phyloP scores from a whole-genome alignment of 352 stramenopile genomes.

The Aphanomyces astaci region DNA sequence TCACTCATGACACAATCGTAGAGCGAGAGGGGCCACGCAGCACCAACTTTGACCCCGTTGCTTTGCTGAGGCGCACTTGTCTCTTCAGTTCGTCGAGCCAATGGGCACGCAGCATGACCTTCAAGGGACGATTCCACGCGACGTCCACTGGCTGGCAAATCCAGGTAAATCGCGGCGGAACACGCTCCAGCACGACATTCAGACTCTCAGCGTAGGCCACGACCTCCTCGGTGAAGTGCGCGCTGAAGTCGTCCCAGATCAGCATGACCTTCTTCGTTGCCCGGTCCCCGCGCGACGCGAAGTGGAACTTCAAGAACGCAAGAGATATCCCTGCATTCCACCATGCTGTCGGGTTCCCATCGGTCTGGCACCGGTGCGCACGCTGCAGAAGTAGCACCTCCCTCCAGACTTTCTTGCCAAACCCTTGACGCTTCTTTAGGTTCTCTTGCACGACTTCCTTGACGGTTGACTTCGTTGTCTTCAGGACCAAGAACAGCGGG shows the following conservation, averaged over 20 bases:
- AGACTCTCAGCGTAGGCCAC: not conserved
- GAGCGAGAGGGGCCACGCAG: not conserved
- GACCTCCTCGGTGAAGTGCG: not conserved
- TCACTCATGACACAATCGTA: slow-evolving; percentile 2
- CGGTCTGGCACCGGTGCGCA: not conserved
- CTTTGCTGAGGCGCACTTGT: slow-evolving; percentile 6
- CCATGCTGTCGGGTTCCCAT: slow-evolving; percentile 5
- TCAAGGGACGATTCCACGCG: slow-evolving; percentile 11
- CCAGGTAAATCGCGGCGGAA: slow-evolving; percentile 8
- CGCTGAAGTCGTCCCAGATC: slow-evolving; percentile 14
- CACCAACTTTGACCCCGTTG: not conserved
- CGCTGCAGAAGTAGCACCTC: not conserved
- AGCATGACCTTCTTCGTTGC: not conserved
- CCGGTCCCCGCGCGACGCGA: not conserved
- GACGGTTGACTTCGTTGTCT: not conserved
- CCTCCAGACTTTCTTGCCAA: not conserved
- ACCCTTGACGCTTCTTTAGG: not conserved
- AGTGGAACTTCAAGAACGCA: slow-evolving; percentile 3
- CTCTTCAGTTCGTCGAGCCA: not conserved
- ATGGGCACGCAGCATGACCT: not conserved
- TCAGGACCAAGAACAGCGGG: not conserved
- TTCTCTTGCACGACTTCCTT: slow-evolving; percentile 7
- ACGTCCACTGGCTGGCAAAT: slow-evolving; percentile 9
- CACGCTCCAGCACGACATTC: not conserved
- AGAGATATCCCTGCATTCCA: not conserved